These are phyloP conservation scores for Thamnidium elegans DNA, from an alignment of 192 early-diverging fungal genomes.

Conservation along the genomic window DNA sequence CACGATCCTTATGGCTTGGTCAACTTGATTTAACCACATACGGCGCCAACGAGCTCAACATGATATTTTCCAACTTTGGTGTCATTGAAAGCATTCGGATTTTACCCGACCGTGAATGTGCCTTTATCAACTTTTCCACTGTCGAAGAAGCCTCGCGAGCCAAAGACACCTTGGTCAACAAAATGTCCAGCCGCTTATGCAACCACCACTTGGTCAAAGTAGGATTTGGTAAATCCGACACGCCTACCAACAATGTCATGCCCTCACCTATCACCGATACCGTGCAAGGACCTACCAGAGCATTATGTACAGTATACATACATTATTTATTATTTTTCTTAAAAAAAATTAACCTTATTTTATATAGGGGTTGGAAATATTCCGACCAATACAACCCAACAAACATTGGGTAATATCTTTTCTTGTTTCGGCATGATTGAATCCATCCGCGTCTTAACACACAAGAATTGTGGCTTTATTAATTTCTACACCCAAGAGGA, in stretches of 20 bases:
- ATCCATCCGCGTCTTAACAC: conserved; percentile 89
- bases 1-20: conserved; percentile 91
- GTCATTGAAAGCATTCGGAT: conserved; percentile 85
- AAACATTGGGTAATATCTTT: conserved; percentile 74
- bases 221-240: conserved; percentile 76
- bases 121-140: conserved; percentile 85
- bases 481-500: conserved; percentile 91
- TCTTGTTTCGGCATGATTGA: conserved; percentile 83
- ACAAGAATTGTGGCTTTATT: conserved; percentile 98
- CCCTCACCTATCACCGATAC: background rate
- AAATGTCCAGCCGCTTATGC: conserved; percentile 62
- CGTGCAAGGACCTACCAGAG: conserved; percentile 60
- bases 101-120: conserved; percentile 93
- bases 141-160: conserved; percentile 87
- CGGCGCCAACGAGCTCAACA: conserved; percentile 67
- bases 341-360: background rate
- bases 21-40: conserved; percentile 51
- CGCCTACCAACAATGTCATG: background rate
- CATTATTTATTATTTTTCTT: no score
- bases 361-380: conserved; percentile 92
- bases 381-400: conserved; percentile 70
- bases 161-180: conserved; percentile 71
- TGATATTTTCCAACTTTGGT: conserved; percentile 83
- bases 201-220: conserved; percentile 64
- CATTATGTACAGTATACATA: conserved; percentile 54